Evolutionary conservation across 306 rosid species (phyloP).

Genomic region (Inga leiocalycina): DNA sequence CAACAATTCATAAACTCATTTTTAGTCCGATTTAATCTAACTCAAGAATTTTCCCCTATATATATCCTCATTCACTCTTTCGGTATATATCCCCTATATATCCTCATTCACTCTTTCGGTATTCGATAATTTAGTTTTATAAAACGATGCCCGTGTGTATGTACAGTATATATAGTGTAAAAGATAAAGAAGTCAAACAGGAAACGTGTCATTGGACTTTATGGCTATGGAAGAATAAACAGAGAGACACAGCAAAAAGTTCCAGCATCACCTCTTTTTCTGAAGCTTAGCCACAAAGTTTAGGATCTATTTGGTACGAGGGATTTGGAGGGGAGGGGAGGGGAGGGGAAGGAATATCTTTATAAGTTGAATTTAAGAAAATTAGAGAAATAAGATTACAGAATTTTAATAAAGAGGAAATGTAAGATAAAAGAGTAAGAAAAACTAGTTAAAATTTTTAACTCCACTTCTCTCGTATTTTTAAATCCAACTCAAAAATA

Average conservation of each 20-base stretch:
- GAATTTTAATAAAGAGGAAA: no score
- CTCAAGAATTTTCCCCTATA: background rate
- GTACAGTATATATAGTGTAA: background rate
- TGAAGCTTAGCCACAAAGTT: background rate
- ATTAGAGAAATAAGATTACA: no score
- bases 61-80: background rate
- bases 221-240: constrained; percentile 43
- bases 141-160: constrained; percentile 14
- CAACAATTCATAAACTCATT: background rate
- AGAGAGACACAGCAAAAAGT: constrained; percentile 31
- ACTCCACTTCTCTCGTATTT: no score
- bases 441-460: no score
- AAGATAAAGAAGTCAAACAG: constrained; percentile 9
- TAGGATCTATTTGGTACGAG: no score
- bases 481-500: no score
- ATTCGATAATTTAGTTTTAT: constrained; percentile 28
- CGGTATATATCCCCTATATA: background rate
- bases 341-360: no score
- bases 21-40: background rate
- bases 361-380: no score
- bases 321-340: no score
- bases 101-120: background rate
- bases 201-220: constrained; percentile 1
- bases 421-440: no score
- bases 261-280: constrained; percentile 36